Percentiles rank a stretch among this genome's conserved stretches.
These are phyloP conservation scores for Tetracladium setigerum DNA, from an alignment of 495 filamentous ascomycete genomes.

Conservation along the genomic window DNA sequence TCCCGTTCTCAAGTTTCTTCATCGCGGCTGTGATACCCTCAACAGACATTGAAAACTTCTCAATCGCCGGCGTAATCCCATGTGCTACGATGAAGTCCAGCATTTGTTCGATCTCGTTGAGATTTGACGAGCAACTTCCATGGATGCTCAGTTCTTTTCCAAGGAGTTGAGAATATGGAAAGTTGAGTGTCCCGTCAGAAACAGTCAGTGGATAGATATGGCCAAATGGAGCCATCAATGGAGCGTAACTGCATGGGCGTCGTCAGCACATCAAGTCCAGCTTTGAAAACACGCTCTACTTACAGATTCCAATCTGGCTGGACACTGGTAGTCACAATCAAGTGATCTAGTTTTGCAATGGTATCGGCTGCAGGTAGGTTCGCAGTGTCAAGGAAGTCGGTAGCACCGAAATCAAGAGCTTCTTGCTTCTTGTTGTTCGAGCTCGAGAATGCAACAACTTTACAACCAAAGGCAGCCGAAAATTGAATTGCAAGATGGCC, in stretches of 20 bases:
- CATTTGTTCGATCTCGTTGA: slow-evolving; percentile 27
- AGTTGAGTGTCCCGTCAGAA: slow-evolving; percentile 26
- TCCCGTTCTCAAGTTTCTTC: slow-evolving; percentile 40
- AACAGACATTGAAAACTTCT: slow-evolving; percentile 35
- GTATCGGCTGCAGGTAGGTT: slow-evolving; percentile 21
- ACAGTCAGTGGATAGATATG: slow-evolving; percentile 41
- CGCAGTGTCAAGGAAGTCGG: slow-evolving; percentile 40
- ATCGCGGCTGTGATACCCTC: slow-evolving; percentile 48
- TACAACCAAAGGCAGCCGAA: slow-evolving; percentile 48
- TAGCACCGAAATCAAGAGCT: slow-evolving; percentile 43
- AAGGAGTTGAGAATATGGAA: slow-evolving; percentile 34
- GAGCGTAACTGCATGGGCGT: slow-evolving; percentile 13
- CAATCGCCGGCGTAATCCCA: slow-evolving; percentile 21
- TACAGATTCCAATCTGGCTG: slow-evolving; percentile 24
- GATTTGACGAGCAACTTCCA: slow-evolving; percentile 36
- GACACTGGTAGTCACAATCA: slow-evolving; percentile 28
- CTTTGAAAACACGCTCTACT: slow-evolving; percentile 10
- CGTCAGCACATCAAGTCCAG: slow-evolving; percentile 16
- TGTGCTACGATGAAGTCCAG: slow-evolving; percentile 27
- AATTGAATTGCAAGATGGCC: slow-evolving; percentile 57
- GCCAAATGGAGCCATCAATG: slow-evolving; percentile 31
- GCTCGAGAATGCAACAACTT: slow-evolving; percentile 47
- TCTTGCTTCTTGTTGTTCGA: slow-evolving; percentile 48
- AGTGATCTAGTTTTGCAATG: slow-evolving; percentile 22
- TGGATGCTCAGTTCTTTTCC: slow-evolving; percentile 40